Percentiles rank a stretch among this genome's conserved stretches.
Evolutionary conservation across 768 basidiomycete genomes (phyloP).

Genomic region (Suillus weaverae): DNA sequence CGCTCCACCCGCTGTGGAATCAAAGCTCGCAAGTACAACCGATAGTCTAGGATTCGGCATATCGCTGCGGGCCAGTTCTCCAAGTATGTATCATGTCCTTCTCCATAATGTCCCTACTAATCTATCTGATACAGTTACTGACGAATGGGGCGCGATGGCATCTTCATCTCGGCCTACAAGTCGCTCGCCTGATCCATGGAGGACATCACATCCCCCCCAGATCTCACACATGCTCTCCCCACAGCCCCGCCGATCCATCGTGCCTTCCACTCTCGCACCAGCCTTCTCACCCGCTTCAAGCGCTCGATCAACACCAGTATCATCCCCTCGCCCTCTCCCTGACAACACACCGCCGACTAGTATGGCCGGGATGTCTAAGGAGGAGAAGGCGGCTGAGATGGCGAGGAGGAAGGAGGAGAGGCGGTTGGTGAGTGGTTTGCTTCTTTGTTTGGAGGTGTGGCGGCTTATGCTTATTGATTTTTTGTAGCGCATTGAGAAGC

Average conservation of each 20-base stretch:
- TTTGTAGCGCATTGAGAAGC: conserved; percentile 66
- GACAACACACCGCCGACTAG: conserved; percentile 23
- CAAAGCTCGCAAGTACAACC: conserved; percentile 21
- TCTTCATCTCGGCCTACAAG: conserved; percentile 7
- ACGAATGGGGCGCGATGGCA: conserved; percentile 26
- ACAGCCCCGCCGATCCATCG: conserved; percentile 13
- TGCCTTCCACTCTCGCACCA: conserved; percentile 5
- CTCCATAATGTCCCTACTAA: neutral
- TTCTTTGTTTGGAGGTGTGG: conserved; percentile 5
- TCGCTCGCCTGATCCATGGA: conserved; percentile 14
- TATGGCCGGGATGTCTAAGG: conserved; percentile 66
- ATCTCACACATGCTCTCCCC: conserved; percentile 22
- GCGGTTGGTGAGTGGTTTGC: conserved; percentile 60
- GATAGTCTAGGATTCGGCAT: conserved; percentile 28
- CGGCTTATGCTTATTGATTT: neutral
- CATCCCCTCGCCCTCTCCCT: conserved; percentile 20
- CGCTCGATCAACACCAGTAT: conserved; percentile 25
- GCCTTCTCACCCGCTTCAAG: conserved; percentile 19
- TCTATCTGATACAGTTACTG: conserved; percentile 8
- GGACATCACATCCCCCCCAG: conserved; percentile 19
- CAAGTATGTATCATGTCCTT: neutral
- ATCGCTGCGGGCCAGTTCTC: conserved; percentile 6
- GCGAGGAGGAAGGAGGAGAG: conserved; percentile 88
- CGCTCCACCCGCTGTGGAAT: conserved; percentile 34
- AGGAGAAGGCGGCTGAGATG: conserved; percentile 94